Evolutionary conservation across 2,329 filamentous ascomycete genomes (phyloP).

Genomic region (Hypoxylon sp.): DNA sequence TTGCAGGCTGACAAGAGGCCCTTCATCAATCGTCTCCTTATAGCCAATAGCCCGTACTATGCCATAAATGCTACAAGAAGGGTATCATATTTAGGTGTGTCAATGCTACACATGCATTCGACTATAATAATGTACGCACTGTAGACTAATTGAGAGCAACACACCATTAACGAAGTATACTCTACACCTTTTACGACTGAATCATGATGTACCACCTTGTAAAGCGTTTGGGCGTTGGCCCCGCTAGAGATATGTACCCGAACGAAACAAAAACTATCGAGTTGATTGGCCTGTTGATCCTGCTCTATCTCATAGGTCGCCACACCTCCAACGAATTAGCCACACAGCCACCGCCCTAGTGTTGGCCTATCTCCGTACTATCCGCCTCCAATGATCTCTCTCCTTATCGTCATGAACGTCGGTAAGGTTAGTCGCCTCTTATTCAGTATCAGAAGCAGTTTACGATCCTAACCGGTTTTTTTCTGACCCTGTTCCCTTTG

Average conservation of each 20-base stretch:
- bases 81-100: conserved; percentile 27
- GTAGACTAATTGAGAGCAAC: not conserved
- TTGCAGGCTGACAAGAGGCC: conserved; percentile 2
- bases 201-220: conserved; percentile 15
- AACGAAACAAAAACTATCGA: conserved; percentile 1
- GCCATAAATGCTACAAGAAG: conserved; percentile 19
- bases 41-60: conserved; percentile 18
- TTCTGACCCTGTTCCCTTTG: conserved; percentile 9
- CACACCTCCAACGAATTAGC: conserved; percentile 24
- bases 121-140: conserved; percentile 13
- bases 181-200: conserved; percentile 14
- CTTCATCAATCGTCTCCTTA: conserved; percentile 7
- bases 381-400: conserved; percentile 1
- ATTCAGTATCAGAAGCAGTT: conserved; percentile 1
- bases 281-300: conserved; percentile 26
- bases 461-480: not conserved
- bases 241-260: conserved; percentile 2
- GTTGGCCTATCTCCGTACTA: conserved; percentile 7
- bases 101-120: conserved; percentile 31
- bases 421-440: conserved; percentile 25
- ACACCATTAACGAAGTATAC: conserved; percentile 2
- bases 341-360: conserved; percentile 32
- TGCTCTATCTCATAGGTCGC: conserved; percentile 29
- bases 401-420: conserved; percentile 27
- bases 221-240: not conserved